A percentile compares a stretch with the other conserved stretches of the same genome.
Conservation (phyloP, 805 yeast species). For the Hanseniaspora mollemarum region DNA sequence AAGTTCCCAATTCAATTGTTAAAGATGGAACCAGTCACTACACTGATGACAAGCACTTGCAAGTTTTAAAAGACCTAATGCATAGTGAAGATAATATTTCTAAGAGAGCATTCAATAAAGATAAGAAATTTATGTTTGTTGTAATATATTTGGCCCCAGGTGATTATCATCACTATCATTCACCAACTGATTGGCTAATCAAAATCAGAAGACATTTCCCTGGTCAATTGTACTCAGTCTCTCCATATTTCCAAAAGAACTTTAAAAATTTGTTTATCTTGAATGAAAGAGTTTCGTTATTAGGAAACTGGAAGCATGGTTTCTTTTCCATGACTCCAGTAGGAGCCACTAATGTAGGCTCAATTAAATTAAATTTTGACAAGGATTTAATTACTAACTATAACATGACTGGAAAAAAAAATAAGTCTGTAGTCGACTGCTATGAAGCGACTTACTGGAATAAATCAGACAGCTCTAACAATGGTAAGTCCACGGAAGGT, state of each 20-base stretch:
- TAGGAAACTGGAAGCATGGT: conserved; percentile 95
- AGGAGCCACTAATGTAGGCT: conserved; percentile 98
- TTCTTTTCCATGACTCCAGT: conserved; percentile 98
- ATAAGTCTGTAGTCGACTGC: conserved; percentile 41
- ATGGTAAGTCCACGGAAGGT: conserved; percentile 68
- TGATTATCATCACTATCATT: conserved; percentile 92
- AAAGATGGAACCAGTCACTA: conserved; percentile 18
- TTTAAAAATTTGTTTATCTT: conserved; percentile 77
- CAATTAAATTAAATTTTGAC: conserved; percentile 84
- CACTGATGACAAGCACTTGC: conserved; percentile 28
- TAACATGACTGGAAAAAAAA: conserved; percentile 28
- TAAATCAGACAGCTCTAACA: conserved; percentile 25
- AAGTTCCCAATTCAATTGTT: background rate
- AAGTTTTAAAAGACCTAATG: conserved; percentile 30
- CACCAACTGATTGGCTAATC: conserved; percentile 94
- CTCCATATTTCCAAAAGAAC: conserved; percentile 88
- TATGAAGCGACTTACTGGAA: conserved; percentile 86
- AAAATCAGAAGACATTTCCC: conserved; percentile 87
- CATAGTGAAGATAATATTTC: conserved; percentile 18
- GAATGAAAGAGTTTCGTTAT: conserved; percentile 87
- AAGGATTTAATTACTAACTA: conserved; percentile 78
- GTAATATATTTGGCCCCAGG: conserved; percentile 97
- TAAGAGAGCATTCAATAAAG: conserved; percentile 20
- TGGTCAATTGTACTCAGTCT: conserved; percentile 90
- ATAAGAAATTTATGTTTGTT: conserved; percentile 64